phyloP scores from a whole-genome alignment of 2,329 filamentous ascomycete genomes.

The Fusarium euwallaceae region DNA sequence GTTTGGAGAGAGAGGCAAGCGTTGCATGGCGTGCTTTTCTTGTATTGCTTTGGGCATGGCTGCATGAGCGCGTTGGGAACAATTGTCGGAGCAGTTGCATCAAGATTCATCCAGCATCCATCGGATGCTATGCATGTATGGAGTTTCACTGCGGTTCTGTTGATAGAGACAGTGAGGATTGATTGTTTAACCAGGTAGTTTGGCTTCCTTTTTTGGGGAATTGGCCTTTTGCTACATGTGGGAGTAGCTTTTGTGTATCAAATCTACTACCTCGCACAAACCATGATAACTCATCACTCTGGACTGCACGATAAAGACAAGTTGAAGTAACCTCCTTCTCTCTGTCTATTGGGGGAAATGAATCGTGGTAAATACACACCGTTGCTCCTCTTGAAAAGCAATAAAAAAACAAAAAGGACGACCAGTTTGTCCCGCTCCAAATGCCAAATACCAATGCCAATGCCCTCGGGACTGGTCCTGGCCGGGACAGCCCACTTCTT shows the following conservation, averaged over 20 bases:
- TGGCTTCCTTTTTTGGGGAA: not conserved
- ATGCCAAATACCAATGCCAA: constrained; percentile 25
- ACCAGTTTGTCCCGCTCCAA: constrained; percentile 16
- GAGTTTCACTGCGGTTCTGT: constrained; percentile 22
- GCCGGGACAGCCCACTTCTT: constrained; percentile 26
- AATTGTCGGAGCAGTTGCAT: constrained; percentile 7
- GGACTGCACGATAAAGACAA: not conserved
- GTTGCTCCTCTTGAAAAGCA: constrained; percentile 35
- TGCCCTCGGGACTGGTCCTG: constrained; percentile 20
- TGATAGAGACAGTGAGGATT: not conserved
- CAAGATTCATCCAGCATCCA: constrained; percentile 16
- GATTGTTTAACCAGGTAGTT: not conserved
- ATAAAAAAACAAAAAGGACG: constrained; percentile 22
- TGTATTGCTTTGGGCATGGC: not conserved
- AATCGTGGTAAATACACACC: constrained; percentile 30
- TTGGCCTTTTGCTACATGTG: not conserved
- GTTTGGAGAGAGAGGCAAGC: not conserved
- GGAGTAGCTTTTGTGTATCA: not conserved
- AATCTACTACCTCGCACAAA: not conserved
- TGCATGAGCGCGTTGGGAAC: not conserved
- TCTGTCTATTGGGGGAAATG: constrained; percentile 31
- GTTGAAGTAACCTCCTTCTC: constrained; percentile 9
- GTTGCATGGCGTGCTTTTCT: constrained; percentile 8
- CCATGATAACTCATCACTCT: not conserved
- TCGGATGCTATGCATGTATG: constrained; percentile 11